Evolutionary conservation across 1,284 basidiomycete species (phyloP).

Genomic region (Ustilago hordei): DNA sequence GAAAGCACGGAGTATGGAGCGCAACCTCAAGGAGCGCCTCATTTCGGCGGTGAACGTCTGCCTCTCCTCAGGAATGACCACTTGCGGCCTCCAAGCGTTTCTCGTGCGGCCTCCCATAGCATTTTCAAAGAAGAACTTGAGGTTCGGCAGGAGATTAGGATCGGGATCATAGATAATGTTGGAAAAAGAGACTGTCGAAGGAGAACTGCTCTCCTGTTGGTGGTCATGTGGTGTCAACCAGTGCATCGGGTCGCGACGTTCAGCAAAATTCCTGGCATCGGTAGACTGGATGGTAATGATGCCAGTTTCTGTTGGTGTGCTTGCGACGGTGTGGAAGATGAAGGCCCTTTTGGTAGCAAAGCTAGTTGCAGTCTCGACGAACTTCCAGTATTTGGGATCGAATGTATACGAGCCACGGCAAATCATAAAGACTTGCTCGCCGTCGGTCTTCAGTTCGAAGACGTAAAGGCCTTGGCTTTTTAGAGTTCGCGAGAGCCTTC

Average conservation of each 20-base stretch:
- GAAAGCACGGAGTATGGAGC: not conserved
- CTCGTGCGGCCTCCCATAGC: not conserved
- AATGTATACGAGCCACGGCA: constrained; percentile 6
- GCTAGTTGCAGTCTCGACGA: not conserved
- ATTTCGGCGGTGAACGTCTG: not conserved
- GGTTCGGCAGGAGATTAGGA: not conserved
- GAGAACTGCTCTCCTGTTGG: not conserved
- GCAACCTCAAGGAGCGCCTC: not conserved
- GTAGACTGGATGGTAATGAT: not conserved
- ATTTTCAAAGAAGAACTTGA: not conserved
- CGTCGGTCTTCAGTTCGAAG: not conserved
- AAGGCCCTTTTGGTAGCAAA: not conserved
- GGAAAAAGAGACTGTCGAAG: not conserved
- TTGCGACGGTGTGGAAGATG: not conserved
- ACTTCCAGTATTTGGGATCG: not conserved
- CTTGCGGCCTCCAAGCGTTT: not conserved
- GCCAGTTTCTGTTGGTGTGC: not conserved
- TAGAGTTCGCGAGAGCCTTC: not conserved
- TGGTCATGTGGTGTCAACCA: not conserved
- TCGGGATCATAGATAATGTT: not conserved
- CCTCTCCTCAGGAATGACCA: not conserved
- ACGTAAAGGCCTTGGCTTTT: not conserved
- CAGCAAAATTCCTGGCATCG: not conserved
- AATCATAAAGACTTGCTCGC: not conserved
- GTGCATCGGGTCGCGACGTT: not conserved